Base-by-base conservation (phyloP, 495 filamentous ascomycete genomes). In the Apiosordaria backusii region DNA sequence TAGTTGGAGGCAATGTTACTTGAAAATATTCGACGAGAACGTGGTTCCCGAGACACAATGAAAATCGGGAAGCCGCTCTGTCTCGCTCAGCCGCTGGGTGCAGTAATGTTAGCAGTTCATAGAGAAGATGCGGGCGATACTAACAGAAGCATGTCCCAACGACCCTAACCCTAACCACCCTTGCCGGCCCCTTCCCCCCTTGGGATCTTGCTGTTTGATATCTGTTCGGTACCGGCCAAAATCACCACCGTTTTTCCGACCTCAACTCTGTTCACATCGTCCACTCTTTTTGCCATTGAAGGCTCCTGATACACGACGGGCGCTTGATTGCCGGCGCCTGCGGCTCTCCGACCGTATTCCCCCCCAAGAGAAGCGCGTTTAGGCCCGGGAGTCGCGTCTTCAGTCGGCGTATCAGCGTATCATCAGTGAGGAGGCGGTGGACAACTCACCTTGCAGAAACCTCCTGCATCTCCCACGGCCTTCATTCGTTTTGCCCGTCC, bases 391-490 rank as follows among this genome's bases (percentile, higher is more conserved):
- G 18, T 35, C n/a, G 57, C 25, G 57, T 24, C 57, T 55, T 19
- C 5, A 1, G 52, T 55, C 52, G 4, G 0, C 52, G 22, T 55
- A 19, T 55, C 57, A 62, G 22, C 55, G 68, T 64, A 57, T 57
- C 66, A 29, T 71, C 67, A 64, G 62, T 68, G 58, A 26, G 21
- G 68, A 64, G 72, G 69, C 67, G 72, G 72, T 76, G 79, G 76
- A 80, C 79, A 81, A 81, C 78, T 81, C 78, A 81, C 77, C 78
- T 76, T 79, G 79, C 79, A 81, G 72, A 70, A 69, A 68, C 71
- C 69, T 73, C 75, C 77, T 77, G 76, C 78, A 76, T 59, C 75
- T 78, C 72, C 67, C 75, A 76, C 77, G 71, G 70, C 72, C 75
- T 74, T 68, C 71, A 76, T 73, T 75, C 75, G 72, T 66, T 29